Evolutionary conservation across 192 early-diverging fungal genomes (phyloP).

Genomic region (Oehlia diaphana): DNA sequence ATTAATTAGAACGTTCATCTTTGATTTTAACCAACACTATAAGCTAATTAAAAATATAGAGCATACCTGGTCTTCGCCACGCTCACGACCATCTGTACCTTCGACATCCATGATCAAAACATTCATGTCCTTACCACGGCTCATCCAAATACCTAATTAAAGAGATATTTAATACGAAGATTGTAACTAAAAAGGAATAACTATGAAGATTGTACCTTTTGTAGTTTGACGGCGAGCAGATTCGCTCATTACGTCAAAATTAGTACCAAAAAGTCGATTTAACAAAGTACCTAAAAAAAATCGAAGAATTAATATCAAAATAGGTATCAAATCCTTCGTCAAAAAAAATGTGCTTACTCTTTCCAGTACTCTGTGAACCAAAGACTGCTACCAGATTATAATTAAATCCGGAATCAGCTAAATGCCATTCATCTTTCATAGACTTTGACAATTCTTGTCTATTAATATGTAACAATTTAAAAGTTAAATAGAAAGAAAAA

Average conservation of each 20-base stretch:
- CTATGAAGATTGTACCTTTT: constrained; percentile 59
- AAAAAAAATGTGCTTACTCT: constrained; percentile 60
- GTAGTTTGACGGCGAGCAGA: constrained; percentile 86
- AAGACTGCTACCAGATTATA: constrained; percentile 98
- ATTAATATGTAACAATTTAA: not conserved
- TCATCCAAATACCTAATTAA: constrained; percentile 79
- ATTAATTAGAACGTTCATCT: not conserved
- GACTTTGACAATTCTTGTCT: constrained; percentile 71
- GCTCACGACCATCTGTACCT: constrained; percentile 97
- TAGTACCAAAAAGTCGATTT: constrained; percentile 92
- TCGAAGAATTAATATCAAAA: not conserved
- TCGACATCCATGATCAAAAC: constrained; percentile 98
- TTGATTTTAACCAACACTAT: not conserved
- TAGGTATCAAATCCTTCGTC: not conserved
- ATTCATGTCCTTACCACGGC: constrained; percentile 75
- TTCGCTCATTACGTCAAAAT: constrained; percentile 96
- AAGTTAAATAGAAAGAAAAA: not conserved
- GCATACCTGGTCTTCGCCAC: constrained; percentile 88
- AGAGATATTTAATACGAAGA: not conserved
- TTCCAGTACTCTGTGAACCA: constrained; percentile 98
- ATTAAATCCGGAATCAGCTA: constrained; percentile 86
- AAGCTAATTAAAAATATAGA: not conserved
- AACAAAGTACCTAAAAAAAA: constrained; percentile 77
- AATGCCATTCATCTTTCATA: constrained; percentile 80
- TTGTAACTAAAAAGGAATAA: not conserved